These are phyloP conservation scores for Serendipita sp. DNA, from an alignment of 1,284 basidiomycete species.

Conservation along the genomic window DNA sequence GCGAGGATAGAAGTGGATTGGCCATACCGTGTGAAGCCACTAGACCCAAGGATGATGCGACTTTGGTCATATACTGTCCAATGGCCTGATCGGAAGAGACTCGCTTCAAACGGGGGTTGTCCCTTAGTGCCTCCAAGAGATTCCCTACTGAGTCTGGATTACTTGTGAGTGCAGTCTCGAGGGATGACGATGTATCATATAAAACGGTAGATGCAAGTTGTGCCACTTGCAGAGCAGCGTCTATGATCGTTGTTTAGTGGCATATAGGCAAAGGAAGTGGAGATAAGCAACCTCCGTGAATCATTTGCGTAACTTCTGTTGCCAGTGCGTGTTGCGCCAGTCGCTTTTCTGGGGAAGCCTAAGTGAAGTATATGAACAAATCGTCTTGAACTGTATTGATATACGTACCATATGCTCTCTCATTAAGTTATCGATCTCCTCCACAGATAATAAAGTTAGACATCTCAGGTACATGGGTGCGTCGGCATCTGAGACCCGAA, in stretches of 20 bases:
- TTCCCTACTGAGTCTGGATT: slow-evolving; percentile 20
- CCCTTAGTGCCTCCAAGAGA: slow-evolving; percentile 39
- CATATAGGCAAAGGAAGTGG: background rate
- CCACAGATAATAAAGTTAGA: slow-evolving; percentile 65
- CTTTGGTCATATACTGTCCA: slow-evolving; percentile 36
- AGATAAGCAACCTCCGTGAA: slow-evolving; percentile 55
- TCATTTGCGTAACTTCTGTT: slow-evolving; percentile 74
- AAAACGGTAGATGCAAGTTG: slow-evolving; percentile 45
- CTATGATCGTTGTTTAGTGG: slow-evolving; percentile 17
- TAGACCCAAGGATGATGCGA: slow-evolving; percentile 39
- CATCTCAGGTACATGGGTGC: slow-evolving; percentile 69
- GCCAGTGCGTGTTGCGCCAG: slow-evolving; percentile 71
- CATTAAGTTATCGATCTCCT: slow-evolving; percentile 46
- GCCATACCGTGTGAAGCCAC: slow-evolving; percentile 40
- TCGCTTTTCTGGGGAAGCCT: slow-evolving; percentile 45
- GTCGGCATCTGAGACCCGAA: slow-evolving; percentile 69
- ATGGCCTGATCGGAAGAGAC: slow-evolving; percentile 31
- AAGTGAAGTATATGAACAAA: slow-evolving; percentile 10
- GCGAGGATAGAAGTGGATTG: slow-evolving; percentile 1
- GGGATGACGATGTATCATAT: slow-evolving; percentile 30
- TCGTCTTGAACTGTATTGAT: background rate
- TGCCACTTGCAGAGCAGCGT: slow-evolving; percentile 34
- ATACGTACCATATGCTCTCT: slow-evolving; percentile 39
- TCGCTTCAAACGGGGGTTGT: slow-evolving; percentile 42
- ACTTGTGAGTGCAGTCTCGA: slow-evolving; percentile 31